Evolutionary conservation across 768 basidiomycete genomes (phyloP).

Genomic region (Pholiota conissans): DNA sequence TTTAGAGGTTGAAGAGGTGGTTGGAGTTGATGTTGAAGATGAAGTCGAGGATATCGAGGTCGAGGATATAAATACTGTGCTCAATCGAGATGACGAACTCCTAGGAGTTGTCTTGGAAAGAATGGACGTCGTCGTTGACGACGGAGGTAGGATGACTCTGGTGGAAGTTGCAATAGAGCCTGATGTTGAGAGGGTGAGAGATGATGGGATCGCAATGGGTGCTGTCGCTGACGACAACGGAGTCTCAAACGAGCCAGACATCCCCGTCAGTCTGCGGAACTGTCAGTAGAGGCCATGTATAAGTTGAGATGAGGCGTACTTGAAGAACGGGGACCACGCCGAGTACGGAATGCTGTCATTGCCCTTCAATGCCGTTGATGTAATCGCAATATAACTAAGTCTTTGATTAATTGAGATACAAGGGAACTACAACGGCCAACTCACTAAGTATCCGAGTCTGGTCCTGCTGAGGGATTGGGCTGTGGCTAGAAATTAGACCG

Average conservation of each 20-base stretch:
- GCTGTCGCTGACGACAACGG: conserved; percentile 52
- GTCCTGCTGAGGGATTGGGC: conserved; percentile 54
- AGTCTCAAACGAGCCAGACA: conserved; percentile 58
- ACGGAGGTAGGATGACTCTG: conserved; percentile 22
- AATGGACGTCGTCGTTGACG: conserved; percentile 42
- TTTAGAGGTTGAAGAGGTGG: conserved; percentile 18
- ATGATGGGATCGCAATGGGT: conserved; percentile 37
- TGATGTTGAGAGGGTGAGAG: conserved; percentile 35
- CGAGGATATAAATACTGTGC: conserved; percentile 9
- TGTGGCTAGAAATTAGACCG: background rate
- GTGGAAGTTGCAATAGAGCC: conserved; percentile 2
- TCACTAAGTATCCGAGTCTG: conserved; percentile 60
- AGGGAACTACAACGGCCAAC: conserved; percentile 17
- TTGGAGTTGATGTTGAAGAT: conserved; percentile 5
- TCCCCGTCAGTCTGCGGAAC: conserved; percentile 46
- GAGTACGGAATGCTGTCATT: conserved; percentile 29
- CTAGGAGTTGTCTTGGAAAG: conserved; percentile 28
- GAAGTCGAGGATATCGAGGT: conserved; percentile 15
- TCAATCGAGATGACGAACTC: conserved; percentile 11
- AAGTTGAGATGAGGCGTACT: conserved; percentile 13
- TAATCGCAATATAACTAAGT: conserved; percentile 63
- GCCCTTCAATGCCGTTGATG: conserved; percentile 32
- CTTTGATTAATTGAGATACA: conserved; percentile 7
- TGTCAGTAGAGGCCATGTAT: background rate
- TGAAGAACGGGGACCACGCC: conserved; percentile 56